A percentile compares a stretch with the other conserved stretches of the same genome.
Evolutionary conservation across 2,329 filamentous ascomycete genomes (phyloP).

Genomic region (Cladosporium sp.): DNA sequence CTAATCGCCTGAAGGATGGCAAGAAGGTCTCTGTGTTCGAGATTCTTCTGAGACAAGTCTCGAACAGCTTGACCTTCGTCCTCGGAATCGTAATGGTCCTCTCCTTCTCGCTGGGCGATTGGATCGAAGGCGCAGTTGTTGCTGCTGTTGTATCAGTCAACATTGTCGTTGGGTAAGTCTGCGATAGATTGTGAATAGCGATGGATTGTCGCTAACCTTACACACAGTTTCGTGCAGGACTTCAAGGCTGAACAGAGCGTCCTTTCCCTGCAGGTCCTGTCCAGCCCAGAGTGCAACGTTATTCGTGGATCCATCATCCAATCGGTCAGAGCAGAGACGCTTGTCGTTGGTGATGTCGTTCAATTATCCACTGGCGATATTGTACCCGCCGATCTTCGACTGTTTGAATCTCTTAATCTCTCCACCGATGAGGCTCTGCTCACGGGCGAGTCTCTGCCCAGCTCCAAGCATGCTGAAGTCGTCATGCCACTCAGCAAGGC

Average conservation of each 20-base stretch:
- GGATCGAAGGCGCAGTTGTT: conserved; percentile 61
- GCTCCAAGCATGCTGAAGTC: conserved; percentile 30
- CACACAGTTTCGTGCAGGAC: conserved; percentile 55
- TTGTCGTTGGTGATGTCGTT: conserved; percentile 68
- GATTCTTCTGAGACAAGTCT: conserved; percentile 34
- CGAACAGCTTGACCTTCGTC: conserved; percentile 38
- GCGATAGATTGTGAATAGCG: no score
- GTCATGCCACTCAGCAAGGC: conserved; percentile 24
- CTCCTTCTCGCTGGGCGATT: conserved; percentile 59
- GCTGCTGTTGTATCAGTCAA: conserved; percentile 59
- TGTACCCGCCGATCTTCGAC: conserved; percentile 64
- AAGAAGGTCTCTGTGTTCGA: conserved; percentile 26
- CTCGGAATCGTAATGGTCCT: conserved; percentile 59
- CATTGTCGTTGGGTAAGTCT: conserved; percentile 49
- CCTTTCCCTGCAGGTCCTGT: conserved; percentile 55
- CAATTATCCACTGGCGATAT: conserved; percentile 65
- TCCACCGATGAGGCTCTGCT: conserved; percentile 72
- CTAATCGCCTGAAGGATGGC: conserved; percentile 26
- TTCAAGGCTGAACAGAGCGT: conserved; percentile 61
- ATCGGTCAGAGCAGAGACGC: conserved; percentile 55
- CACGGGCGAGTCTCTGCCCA: conserved; percentile 66
- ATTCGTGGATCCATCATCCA: conserved; percentile 56
- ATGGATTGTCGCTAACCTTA: not conserved
- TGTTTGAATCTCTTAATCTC: conserved; percentile 68
- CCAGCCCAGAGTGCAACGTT: conserved; percentile 56